Evolutionary conservation across 208 protist species (phyloP).

Genomic region (Paratrypanosoma confusum): DNA sequence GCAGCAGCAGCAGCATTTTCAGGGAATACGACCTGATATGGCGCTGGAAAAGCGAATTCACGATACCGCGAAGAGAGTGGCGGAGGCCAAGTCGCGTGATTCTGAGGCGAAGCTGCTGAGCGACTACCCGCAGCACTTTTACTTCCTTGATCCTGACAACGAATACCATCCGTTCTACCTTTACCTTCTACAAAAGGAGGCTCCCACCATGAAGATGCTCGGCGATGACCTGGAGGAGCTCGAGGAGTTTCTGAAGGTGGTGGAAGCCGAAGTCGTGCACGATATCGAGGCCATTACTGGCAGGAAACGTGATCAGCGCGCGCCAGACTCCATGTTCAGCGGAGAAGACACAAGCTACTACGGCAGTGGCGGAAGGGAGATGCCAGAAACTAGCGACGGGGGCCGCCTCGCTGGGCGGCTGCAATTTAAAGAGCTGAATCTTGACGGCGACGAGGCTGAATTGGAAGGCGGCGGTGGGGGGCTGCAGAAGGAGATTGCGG

Average conservation of each 20-base stretch:
- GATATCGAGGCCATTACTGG: too few relatives aligned
- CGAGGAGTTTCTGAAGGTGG: conserved; percentile 38
- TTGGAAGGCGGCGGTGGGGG: conserved; percentile 17
- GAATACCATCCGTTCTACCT: conserved; percentile 85
- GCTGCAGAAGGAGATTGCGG: conserved; percentile 66
- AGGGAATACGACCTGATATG: conserved; percentile 44
- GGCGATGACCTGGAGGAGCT: conserved; percentile 80
- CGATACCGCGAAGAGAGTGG: conserved; percentile 42
- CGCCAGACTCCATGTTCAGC: too few relatives aligned
- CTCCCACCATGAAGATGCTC: conserved; percentile 69
- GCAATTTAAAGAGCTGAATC: conserved; percentile 22
- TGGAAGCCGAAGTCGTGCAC: conserved; percentile 56
- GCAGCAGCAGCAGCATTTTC: background rate
- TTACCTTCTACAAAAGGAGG: conserved; percentile 56
- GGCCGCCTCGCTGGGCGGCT: conserved; percentile 11
- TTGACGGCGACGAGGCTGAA: conserved; percentile 28
- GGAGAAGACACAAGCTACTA: conserved; percentile 2
- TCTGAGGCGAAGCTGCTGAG: conserved; percentile 65
- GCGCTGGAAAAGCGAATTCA: conserved; percentile 59
- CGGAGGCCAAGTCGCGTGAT: conserved; percentile 44
- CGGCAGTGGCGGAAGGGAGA: background rate
- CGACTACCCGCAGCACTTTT: conserved; percentile 56
- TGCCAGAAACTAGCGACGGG: background rate
- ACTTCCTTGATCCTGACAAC: conserved; percentile 73
- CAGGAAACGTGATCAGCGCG: too few relatives aligned